These are phyloP conservation scores for Coemansia sp. DNA, from an alignment of 192 early-diverging fungal species.

Conservation along the genomic window DNA sequence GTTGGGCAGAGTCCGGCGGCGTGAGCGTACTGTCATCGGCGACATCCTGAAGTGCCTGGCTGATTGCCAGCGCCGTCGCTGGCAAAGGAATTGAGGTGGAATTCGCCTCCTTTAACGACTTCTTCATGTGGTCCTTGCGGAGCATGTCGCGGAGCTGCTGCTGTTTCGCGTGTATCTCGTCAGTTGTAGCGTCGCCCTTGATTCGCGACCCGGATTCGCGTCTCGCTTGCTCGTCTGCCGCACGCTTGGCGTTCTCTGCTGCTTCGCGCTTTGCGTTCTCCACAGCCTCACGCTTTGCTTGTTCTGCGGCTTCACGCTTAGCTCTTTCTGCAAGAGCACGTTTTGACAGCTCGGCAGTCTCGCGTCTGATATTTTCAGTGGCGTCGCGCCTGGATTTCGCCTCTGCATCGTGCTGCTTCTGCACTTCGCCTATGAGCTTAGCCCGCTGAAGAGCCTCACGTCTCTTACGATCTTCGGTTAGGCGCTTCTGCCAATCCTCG, in stretches of 20 bases:
- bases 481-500: too few relatives aligned
- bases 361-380: too few relatives aligned
- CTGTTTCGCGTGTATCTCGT: neutral
- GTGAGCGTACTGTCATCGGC: neutral
- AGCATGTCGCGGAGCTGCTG: slow-evolving; percentile 3
- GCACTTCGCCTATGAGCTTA: too few relatives aligned
- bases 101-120: neutral
- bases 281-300: neutral
- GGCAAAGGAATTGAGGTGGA: neutral
- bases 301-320: slow-evolving; percentile 4
- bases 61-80: neutral
- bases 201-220: neutral
- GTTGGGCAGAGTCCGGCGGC: neutral
- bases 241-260: neutral
- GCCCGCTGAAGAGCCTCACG: too few relatives aligned
- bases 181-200: neutral
- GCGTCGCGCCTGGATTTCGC: too few relatives aligned
- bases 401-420: too few relatives aligned
- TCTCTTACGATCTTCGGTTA: too few relatives aligned
- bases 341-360: too few relatives aligned
- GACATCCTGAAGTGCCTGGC: neutral
- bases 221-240: neutral
- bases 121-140: neutral
- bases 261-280: neutral
- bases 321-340: too few relatives aligned